phyloP scores from a whole-genome alignment of 1,284 basidiomycete genomes.

The Macrocystidia cucumis region DNA sequence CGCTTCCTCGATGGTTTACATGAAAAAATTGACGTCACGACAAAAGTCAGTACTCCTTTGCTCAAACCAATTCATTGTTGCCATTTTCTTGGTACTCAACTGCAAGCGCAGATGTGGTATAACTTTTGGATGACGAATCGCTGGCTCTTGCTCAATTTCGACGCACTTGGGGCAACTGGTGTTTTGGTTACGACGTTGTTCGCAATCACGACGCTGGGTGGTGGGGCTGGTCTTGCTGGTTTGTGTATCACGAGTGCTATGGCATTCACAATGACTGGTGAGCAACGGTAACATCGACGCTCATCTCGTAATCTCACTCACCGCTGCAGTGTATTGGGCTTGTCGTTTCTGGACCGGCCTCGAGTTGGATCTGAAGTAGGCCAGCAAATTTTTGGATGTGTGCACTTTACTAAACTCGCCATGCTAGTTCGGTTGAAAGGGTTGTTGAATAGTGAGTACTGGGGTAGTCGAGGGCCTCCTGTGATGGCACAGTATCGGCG shows the following conservation, averaged over 20 bases:
- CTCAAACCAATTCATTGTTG: neutral
- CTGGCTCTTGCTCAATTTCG: constrained; percentile 74
- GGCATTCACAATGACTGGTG: constrained; percentile 35
- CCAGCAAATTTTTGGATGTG: constrained; percentile 8
- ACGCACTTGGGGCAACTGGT: constrained; percentile 52
- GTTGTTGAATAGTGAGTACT: constrained; percentile 68
- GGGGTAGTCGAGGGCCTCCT: neutral
- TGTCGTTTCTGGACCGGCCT: constrained; percentile 53
- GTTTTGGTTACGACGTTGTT: constrained; percentile 72
- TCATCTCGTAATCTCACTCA: neutral
- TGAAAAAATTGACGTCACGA: constrained; percentile 56
- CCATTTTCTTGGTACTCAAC: neutral
- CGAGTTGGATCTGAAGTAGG: constrained; percentile 61
- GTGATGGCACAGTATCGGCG: neutral
- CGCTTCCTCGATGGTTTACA: constrained; percentile 75
- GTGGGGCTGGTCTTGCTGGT: constrained; percentile 73
- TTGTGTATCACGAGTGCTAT: constrained; percentile 73
- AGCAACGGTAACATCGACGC: constrained; percentile 1
- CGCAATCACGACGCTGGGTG: constrained; percentile 55
- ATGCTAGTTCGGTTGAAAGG: constrained; percentile 71
- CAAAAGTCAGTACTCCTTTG: constrained; percentile 51
- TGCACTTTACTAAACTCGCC: neutral
- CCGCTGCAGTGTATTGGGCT: constrained; percentile 51
- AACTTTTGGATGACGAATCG: constrained; percentile 77
- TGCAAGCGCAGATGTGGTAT: constrained; percentile 56